Base-by-base conservation (phyloP, 139 green algal genomes). In the Coelastrella sp. region DNA sequence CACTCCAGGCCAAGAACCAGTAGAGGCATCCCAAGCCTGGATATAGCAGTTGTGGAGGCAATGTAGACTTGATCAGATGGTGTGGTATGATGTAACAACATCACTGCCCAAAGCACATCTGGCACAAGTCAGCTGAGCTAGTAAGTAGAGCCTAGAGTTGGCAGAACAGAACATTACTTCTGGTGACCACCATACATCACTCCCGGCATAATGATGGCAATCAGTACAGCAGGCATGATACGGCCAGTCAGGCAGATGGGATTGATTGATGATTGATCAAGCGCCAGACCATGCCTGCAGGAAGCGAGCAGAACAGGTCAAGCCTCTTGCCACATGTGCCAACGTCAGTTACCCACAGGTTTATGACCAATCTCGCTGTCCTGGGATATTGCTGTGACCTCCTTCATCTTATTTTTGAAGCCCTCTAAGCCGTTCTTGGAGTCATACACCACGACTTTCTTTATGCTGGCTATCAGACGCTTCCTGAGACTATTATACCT, bases 341-440 rank as follows among this genome's bases (percentile, higher is more conserved):
- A 64, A n/a, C 27, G 53, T 13, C 6, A 32, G 17, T 27, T 43
- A 60, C 75, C 34, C 53, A 82, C 75, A 27, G 51, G 48, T 8
- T 15, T 38, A 15, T 48, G 32, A 41, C 7, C 5, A 15, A 82
- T 34, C 21, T 27, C 11, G 8, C 37, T 59, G 53, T 79, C 63
- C 13, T 59, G n/a, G 8, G 34, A 15, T 17, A 91, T 34, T 27
- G 27, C 43, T 34, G 86, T 37, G 50, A 78, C 59, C 59, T 34
- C 30, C 2, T 79, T 72, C 50, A 90, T 32, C 25, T 57, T 34
- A 2, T 41, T 37, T 53, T 92, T 78, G 84, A 94, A 83, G 4
- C 90, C 90, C 23, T 82, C 25, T 48, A 92, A 75, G 43, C 85
- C 57, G 51, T 94, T 87, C 11, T 51, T 35, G 32, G 81, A 64